Evolutionary conservation across 2,329 filamentous ascomycete genomes (phyloP).

Genomic region (Didymosphaeria variabile): DNA sequence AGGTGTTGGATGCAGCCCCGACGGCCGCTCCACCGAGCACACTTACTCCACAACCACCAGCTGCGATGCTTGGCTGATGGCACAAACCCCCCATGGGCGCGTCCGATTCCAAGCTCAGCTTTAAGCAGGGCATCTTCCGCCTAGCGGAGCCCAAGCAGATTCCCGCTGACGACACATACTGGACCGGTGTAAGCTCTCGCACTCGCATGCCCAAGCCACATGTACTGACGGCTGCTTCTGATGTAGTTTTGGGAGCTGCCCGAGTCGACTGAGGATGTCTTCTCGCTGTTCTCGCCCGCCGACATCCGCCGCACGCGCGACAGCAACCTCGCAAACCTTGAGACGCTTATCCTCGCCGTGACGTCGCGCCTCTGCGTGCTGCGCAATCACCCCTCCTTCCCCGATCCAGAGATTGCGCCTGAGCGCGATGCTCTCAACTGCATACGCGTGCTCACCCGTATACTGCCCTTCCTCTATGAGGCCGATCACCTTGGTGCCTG

Average conservation of each 20-base stretch:
- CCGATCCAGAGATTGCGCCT: slow-evolving; percentile 81
- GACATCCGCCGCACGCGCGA: slow-evolving; percentile 86
- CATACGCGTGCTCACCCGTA: slow-evolving; percentile 85
- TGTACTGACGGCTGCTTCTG: slow-evolving; percentile 16
- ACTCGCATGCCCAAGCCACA: neutral
- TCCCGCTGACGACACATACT: slow-evolving; percentile 87
- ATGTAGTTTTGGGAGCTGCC: slow-evolving; percentile 94
- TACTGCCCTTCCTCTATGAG: slow-evolving; percentile 93
- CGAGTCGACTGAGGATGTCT: slow-evolving; percentile 94
- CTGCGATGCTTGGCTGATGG: slow-evolving; percentile 37
- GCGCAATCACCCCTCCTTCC: slow-evolving; percentile 89
- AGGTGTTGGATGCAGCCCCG: neutral
- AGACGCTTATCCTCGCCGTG: slow-evolving; percentile 84
- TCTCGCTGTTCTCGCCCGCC: slow-evolving; percentile 88
- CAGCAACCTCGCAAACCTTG: slow-evolving; percentile 83
- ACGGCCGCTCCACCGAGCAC: neutral
- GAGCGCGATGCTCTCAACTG: slow-evolving; percentile 95
- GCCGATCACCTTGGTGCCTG: slow-evolving; percentile 81
- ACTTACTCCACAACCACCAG: slow-evolving; percentile 7
- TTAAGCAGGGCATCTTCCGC: slow-evolving; percentile 97
- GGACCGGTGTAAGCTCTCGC: slow-evolving; percentile 77
- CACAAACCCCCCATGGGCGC: slow-evolving; percentile 77
- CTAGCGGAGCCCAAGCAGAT: slow-evolving; percentile 93
- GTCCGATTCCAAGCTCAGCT: slow-evolving; percentile 97
- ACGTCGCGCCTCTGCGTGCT: slow-evolving; percentile 84